Evolutionary conservation across 2,329 filamentous ascomycete species (phyloP).

Genomic region (Epichloe amarillans): DNA sequence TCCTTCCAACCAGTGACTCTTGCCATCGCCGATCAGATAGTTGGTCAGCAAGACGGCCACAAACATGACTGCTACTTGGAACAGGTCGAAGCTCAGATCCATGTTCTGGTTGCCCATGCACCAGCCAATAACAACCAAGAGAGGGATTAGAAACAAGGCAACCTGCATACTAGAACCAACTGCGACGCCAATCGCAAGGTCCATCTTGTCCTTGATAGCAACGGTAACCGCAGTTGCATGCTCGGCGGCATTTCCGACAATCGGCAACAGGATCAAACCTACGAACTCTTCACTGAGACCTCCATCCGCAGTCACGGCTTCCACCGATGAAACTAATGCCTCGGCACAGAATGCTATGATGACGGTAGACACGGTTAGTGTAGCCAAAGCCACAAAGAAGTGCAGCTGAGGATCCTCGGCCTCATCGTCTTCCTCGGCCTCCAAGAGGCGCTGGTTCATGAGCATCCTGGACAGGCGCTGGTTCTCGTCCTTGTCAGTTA

Average conservation of each 20-base stretch:
- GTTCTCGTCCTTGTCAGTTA: conserved; percentile 22
- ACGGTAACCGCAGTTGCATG: conserved; percentile 72
- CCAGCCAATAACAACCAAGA: conserved; percentile 69
- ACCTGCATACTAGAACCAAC: conserved; percentile 74
- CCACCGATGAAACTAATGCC: conserved; percentile 41
- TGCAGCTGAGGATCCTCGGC: conserved; percentile 63
- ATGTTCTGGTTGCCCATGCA: conserved; percentile 57
- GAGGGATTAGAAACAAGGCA: conserved; percentile 62
- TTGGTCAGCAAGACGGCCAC: conserved; percentile 76
- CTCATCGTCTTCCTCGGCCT: conserved; percentile 49
- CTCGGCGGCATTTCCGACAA: conserved; percentile 74
- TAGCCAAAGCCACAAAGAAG: conserved; percentile 56
- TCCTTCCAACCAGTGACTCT: conserved; percentile 74
- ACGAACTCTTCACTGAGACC: conserved; percentile 60
- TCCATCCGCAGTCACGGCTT: conserved; percentile 48
- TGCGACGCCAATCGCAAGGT: conserved; percentile 67
- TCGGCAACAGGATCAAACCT: conserved; percentile 66
- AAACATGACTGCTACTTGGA: conserved; percentile 78
- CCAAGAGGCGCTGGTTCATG: conserved; percentile 22
- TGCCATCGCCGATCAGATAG: conserved; percentile 71
- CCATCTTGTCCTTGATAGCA: conserved; percentile 76
- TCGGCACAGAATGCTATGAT: conserved; percentile 73
- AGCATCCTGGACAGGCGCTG: conserved; percentile 32
- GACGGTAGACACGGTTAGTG: conserved; percentile 59
- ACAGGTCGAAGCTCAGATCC: conserved; percentile 76